Conservation (phyloP, 352 stramenopile species). For the Peronospora destructor region DNA sequence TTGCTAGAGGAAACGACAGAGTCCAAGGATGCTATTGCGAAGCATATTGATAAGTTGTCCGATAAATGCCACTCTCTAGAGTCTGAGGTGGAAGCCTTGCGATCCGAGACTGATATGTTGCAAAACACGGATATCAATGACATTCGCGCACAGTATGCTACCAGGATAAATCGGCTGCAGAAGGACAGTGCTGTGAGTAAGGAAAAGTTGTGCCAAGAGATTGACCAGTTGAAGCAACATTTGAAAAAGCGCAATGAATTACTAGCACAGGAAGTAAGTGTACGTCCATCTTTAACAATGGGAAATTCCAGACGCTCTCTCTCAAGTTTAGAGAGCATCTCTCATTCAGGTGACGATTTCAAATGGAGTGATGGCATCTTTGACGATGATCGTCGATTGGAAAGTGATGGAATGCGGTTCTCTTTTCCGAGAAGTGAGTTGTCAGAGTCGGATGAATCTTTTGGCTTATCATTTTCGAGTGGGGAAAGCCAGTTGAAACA, state of each 20-base stretch:
- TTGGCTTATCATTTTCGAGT: constrained; percentile 14
- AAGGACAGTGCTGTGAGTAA: constrained; percentile 38
- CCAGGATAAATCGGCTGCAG: constrained; percentile 46
- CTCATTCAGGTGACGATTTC: constrained; percentile 16
- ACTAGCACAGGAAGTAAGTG: constrained; percentile 12
- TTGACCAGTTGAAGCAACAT: constrained; percentile 49
- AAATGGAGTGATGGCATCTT: constrained; percentile 25
- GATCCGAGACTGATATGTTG: constrained; percentile 55
- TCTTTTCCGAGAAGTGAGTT: constrained; percentile 58
- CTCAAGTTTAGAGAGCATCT: constrained; percentile 18
- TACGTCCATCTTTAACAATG: constrained; percentile 9
- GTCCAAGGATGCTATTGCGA: constrained; percentile 47
- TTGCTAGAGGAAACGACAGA: constrained; percentile 34
- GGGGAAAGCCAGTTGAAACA: constrained; percentile 13
- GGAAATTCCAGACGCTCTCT: constrained; percentile 1
- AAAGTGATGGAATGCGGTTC: constrained; percentile 29
- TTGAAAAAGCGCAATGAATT: constrained; percentile 32
- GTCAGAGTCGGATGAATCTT: constrained; percentile 30
- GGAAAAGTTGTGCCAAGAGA: constrained; percentile 38
- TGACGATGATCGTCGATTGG: constrained; percentile 25
- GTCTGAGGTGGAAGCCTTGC: constrained; percentile 49
- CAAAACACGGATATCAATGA: constrained; percentile 55
- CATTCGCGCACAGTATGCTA: constrained; percentile 37
- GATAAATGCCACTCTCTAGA: constrained; percentile 34
- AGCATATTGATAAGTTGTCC: constrained; percentile 41